These are phyloP conservation scores for Diaporthe ampelina DNA, from an alignment of 2,329 filamentous ascomycete species.

Conservation along the genomic window DNA sequence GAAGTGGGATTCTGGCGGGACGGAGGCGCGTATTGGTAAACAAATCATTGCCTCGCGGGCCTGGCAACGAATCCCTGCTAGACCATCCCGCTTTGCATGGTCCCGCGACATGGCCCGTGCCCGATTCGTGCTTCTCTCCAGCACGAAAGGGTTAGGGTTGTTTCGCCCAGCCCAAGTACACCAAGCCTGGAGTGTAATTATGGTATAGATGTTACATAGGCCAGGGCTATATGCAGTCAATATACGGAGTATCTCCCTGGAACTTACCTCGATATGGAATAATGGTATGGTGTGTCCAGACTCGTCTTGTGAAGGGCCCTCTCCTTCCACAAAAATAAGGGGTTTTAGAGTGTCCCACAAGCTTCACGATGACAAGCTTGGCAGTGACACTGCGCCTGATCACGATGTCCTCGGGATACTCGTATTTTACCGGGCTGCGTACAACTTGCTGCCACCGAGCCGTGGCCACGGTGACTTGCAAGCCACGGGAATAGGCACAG, in stretches of 20 bases:
- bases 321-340: background rate
- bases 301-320: background rate
- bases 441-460: background rate
- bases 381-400: conserved; percentile 4
- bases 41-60: conserved; percentile 40
- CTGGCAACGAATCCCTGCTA: conserved; percentile 42
- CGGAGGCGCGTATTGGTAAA: conserved; percentile 39
- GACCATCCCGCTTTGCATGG: conserved; percentile 22
- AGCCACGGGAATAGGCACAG: background rate
- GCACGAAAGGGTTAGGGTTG: background rate
- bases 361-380: conserved; percentile 16
- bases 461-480: background rate
- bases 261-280: background rate
- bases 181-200: background rate
- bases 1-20: conserved; percentile 32
- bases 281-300: background rate
- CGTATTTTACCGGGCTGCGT: background rate
- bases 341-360: background rate
- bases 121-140: background rate
- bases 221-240: background rate
- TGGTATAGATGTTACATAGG: background rate
- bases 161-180: background rate
- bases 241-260: background rate
- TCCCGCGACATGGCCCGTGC: conserved; percentile 31
- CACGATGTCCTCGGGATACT: background rate